Base-by-base conservation (phyloP, 306 rosid species). In the Sesbania bispinosa region DNA sequence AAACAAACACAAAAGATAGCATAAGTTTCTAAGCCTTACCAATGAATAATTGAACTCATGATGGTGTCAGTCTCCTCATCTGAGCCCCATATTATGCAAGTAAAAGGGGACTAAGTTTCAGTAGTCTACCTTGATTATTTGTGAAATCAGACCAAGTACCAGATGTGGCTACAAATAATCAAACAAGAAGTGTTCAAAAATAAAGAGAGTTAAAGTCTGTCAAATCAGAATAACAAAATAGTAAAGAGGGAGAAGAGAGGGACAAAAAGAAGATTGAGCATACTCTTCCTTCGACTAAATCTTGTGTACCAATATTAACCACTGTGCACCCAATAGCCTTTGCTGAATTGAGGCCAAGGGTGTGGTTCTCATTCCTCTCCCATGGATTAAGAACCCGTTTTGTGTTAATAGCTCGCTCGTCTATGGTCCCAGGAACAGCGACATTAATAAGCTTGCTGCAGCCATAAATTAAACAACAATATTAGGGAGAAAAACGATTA, bases 281-380 rank as follows among this genome's bases (percentile, higher is more conserved):
- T 82, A 95, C 99, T 85, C 99, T 86, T 73, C 80, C 99, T 90
- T 95, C 99, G 18, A 86, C 71, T 55, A 95, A 76, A 67, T 95
- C 99, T 77, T 95, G 99, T 42, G 96, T 86, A 82, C 99, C 99
- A 38, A 94, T 94, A 51, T 94, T 94, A 89, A 94, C 99, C 51
- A 94, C 99, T 16, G 99, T 94, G 92, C 99, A 94, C 52, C 99
- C 99, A 78, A 95, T 95, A 78, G 99, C 99, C 81, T 88, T 95
- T 7, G 99, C 99, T 46, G 99, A 95, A 75, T 95, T 95, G 55
- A 95, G 97, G 83, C 97, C 88, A 51, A 95, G 97, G 21, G 96
- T 91, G 72, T 95, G 99, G 70, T 95, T 95, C 75, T 95, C 99
- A 81, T 95, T 95, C 77, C 97, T 89, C 88, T 95, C 99, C 99